Evolutionary conservation across 176 grass and related monocot genomes (phyloP), one percentile per base, ranked within the genome.

Genomic region (Aegilops longissima): DNA sequence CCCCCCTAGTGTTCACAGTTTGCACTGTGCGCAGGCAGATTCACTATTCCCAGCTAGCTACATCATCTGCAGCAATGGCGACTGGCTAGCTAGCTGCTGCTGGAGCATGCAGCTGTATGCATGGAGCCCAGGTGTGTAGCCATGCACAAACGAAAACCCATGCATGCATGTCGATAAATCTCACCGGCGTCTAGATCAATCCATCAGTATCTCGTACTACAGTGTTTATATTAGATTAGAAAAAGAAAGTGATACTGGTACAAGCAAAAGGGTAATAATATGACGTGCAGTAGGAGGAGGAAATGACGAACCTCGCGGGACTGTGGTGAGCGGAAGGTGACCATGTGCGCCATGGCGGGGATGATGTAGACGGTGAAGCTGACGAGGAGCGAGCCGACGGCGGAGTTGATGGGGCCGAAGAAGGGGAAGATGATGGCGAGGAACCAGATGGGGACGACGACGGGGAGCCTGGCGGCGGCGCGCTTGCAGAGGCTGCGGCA

Each of bases 351-450:
- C 8, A 96, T 56, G 16, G 96, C 82, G 1, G 96, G 96, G 45
- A 98, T 98, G 78, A 98, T 90, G 84, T 98, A 98, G 59, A 98
- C 96, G n/a, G 96, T 98, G 85, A 98, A 98, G 86, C 96, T 98
- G 47, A 98, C 96, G 67, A 98, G 90, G 6, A 98, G 88, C 0
- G 96, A 86, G 1, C 96, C 96, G 39, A 98, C 96, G 86, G 96
- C 92, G 23, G 96, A 98, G 89, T 98, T 98, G 80, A 98, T 98
- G 40, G 96, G 96, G 1, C 96, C 96, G 18, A 98, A 98, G 92
- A 98, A 98, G 0, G 96, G 96, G 44, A 98, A 98, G 73, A 98
- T 91, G 89, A 98, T 98, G 71, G 96, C 96, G 77, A 98, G 91
- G 86, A 98, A 98, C 96, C 96, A 98, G 51, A 98, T 96, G 68